Percentiles rank a stretch among this genome's conserved stretches.
Conservation (phyloP, 441 rosid genomes). For the Erodium texanum region DNA sequence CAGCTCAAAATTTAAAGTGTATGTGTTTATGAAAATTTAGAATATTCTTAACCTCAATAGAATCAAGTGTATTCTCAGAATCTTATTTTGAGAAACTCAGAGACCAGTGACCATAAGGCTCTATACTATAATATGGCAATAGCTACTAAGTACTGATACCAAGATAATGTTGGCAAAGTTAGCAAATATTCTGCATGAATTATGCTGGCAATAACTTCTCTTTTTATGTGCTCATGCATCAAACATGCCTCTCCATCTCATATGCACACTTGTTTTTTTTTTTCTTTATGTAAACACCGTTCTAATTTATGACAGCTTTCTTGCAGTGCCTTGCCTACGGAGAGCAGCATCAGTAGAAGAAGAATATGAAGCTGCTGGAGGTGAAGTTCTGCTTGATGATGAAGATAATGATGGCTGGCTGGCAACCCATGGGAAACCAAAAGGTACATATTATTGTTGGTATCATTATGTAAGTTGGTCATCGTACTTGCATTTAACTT, state of each 20-base stretch:
- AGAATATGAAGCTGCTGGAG: slow-evolving; percentile 94
- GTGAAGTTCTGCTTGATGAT: slow-evolving; percentile 82
- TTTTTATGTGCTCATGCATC: not conserved
- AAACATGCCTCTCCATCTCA: not conserved
- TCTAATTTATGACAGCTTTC: not conserved
- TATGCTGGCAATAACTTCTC: not conserved
- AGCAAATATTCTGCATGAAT: not conserved
- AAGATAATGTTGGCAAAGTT: not conserved
- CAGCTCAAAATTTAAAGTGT: not conserved
- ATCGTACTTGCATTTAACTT: slow-evolving; percentile 4
- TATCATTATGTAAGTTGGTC: not conserved
- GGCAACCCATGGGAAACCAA: slow-evolving; percentile 94
- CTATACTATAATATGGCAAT: not conserved
- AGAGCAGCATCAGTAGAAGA: slow-evolving; percentile 90
- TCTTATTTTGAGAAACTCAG: not conserved
- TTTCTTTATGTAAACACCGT: not conserved
- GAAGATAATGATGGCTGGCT: slow-evolving; percentile 98
- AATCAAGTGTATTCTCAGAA: not conserved
- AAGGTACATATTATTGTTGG: slow-evolving; percentile 34
- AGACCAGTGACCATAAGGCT: not conserved
- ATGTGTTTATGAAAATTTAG: not conserved
- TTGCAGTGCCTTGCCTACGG: slow-evolving; percentile 78
- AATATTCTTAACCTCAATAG: not conserved
- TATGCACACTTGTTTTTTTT: not conserved
- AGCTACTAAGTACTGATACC: not conserved